A percentile compares a stretch with the other conserved stretches of the same genome.
phyloP scores from a whole-genome alignment of 306 rosid species.

The Lagenaria siceraria region DNA sequence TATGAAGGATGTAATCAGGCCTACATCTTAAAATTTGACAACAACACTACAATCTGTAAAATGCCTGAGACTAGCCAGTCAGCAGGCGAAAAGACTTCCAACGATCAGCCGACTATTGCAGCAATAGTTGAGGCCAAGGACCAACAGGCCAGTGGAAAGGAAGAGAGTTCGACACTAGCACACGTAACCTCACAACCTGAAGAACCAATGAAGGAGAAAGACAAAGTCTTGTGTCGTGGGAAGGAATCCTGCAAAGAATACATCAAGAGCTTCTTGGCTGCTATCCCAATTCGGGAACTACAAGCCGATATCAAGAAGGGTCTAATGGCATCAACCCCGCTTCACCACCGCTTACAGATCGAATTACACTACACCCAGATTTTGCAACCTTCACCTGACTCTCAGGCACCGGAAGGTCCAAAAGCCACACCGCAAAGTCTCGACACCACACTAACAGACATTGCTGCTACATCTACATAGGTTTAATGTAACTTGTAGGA shows the following conservation, averaged over 20 bases:
- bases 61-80: constrained; percentile 26
- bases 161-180: constrained; percentile 24
- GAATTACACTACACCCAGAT: constrained; percentile 75
- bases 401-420: constrained; percentile 22
- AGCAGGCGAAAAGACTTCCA: constrained; percentile 37
- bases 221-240: constrained; percentile 58
- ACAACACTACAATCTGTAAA: constrained; percentile 46
- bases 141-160: constrained; percentile 29
- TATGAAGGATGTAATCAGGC: constrained; percentile 96
- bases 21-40: constrained; percentile 74
- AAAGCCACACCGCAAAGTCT: constrained; percentile 14
- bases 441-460: constrained; percentile 24
- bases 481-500: constrained; percentile 32
- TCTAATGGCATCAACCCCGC: constrained; percentile 62
- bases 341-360: constrained; percentile 88
- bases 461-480: constrained; percentile 7
- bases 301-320: constrained; percentile 95
- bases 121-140: constrained; percentile 33
- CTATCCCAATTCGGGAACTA: constrained; percentile 86
- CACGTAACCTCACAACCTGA: constrained; percentile 19
- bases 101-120: constrained; percentile 32
- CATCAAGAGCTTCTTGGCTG: constrained; percentile 95
- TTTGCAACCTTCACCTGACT: constrained; percentile 17
- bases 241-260: constrained; percentile 95
- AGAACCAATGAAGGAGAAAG: constrained; percentile 36